Conservation (phyloP, 2,329 filamentous ascomycete genomes). For the Decorospora gaudefroyi region DNA sequence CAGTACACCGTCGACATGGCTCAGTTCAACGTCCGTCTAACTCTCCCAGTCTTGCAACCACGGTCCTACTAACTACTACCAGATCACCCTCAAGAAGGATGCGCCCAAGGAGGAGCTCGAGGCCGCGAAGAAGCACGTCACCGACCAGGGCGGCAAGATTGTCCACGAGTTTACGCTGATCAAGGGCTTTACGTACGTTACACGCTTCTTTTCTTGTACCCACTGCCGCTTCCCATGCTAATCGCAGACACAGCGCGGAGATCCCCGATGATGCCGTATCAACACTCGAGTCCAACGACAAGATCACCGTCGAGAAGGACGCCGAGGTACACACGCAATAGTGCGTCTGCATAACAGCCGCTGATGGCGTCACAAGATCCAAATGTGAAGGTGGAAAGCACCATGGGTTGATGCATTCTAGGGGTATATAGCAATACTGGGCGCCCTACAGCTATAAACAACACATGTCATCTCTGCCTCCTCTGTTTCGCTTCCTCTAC, state of each 20-base stretch:
- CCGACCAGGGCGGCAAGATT: constrained; percentile 80
- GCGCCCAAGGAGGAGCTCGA: constrained; percentile 69
- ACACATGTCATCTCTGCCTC: constrained; percentile 3
- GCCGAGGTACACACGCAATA: constrained; percentile 73
- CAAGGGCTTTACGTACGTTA: constrained; percentile 86
- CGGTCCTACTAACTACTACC: constrained; percentile 1
- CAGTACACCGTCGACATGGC: constrained; percentile 16
- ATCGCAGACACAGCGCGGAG: constrained; percentile 62
- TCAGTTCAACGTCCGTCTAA: constrained; percentile 23
- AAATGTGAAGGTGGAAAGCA: constrained; percentile 4
- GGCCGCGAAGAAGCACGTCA: constrained; percentile 76
- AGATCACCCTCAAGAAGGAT: constrained; percentile 81
- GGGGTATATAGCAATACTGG: constrained; percentile 11
- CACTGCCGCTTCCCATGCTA: neutral
- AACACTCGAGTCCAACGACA: constrained; percentile 68
- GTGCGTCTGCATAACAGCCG: constrained; percentile 12
- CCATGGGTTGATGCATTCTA: constrained; percentile 3
- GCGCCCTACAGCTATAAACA: neutral
- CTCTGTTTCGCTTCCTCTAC: constrained; percentile 8
- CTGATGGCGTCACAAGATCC: constrained; percentile 12
- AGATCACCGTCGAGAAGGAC: constrained; percentile 81
- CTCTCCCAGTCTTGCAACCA: neutral
- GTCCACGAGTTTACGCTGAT: constrained; percentile 82
- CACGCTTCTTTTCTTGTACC: neutral
- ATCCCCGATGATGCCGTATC: constrained; percentile 69